Conservation (phyloP, 257 asterid genomes). For the Solanum dulcamara region DNA sequence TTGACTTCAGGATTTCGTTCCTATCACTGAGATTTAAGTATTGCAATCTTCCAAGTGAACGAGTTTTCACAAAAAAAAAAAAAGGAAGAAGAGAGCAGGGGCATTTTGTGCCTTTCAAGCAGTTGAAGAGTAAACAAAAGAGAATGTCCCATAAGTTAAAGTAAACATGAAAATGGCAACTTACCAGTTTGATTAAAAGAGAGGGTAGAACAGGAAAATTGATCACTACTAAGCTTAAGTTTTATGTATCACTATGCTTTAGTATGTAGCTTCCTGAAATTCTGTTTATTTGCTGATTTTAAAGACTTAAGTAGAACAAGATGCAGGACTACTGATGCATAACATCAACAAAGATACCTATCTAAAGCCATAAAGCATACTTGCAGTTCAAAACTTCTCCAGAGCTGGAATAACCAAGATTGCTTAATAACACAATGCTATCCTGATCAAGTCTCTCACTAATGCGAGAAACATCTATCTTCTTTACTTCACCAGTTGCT, state of each 20-base stretch:
- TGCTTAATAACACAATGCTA: conserved; percentile 59
- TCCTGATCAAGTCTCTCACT: conserved; percentile 67
- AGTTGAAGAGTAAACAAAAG: neutral
- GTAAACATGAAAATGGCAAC: neutral
- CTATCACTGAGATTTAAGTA: neutral
- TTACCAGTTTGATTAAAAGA: neutral
- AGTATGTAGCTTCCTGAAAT: neutral
- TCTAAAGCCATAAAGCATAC: conserved; percentile 53
- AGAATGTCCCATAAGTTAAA: neutral
- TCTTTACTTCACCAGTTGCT: conserved; percentile 71
- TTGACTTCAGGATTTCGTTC: neutral
- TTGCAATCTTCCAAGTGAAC: neutral
- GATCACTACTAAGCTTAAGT: neutral
- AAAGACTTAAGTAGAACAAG: neutral
- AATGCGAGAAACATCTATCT: conserved; percentile 55
- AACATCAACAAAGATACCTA: conserved; percentile 48
- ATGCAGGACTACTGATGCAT: conserved; percentile 1
- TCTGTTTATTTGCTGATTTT: neutral
- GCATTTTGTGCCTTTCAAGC: neutral
- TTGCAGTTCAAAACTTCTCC: conserved; percentile 95
- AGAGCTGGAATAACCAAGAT: conserved; percentile 93
- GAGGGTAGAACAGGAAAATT: neutral
- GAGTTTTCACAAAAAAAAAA: neutral
- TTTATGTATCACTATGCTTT: neutral
- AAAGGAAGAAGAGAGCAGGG: neutral